Evolutionary conservation across 2,329 filamentous ascomycete species (phyloP).

Genomic region (Nannizzia gypsea): DNA sequence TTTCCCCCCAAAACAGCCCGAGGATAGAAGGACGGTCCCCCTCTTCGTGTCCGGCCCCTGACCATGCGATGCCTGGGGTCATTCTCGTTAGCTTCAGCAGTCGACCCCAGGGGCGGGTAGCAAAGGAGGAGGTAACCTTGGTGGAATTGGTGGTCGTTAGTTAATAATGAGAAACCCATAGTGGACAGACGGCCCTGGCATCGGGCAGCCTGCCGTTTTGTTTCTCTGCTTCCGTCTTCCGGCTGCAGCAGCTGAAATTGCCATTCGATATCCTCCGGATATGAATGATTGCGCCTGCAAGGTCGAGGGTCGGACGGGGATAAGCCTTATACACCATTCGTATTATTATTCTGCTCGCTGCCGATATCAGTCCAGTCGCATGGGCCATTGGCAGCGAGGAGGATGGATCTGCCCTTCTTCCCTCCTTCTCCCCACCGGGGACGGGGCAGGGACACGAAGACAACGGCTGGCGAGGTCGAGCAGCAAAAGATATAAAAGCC

Average conservation of each 20-base stretch:
- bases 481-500: too few relatives aligned
- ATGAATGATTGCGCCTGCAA: too few relatives aligned
- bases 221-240: neutral
- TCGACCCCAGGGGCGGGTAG: neutral
- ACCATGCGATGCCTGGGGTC: neutral
- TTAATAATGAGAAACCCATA: too few relatives aligned
- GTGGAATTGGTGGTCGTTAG: too few relatives aligned
- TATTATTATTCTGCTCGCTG: neutral
- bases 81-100: neutral
- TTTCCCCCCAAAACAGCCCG: too few relatives aligned
- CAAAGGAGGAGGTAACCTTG: constrained; percentile 1
- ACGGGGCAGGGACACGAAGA: too few relatives aligned
- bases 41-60: neutral
- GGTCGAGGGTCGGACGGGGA: neutral
- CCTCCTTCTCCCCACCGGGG: too few relatives aligned
- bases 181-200: too few relatives aligned
- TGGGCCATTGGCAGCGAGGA: neutral
- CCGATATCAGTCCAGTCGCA: too few relatives aligned
- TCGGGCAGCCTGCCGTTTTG: too few relatives aligned
- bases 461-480: too few relatives aligned
- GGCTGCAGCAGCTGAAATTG: too few relatives aligned
- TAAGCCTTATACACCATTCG: neutral
- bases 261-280: neutral
- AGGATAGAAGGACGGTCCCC: neutral
- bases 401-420: neutral